Conservation (phyloP, 768 basidiomycete genomes). For the Agaricus subrufescens region DNA sequence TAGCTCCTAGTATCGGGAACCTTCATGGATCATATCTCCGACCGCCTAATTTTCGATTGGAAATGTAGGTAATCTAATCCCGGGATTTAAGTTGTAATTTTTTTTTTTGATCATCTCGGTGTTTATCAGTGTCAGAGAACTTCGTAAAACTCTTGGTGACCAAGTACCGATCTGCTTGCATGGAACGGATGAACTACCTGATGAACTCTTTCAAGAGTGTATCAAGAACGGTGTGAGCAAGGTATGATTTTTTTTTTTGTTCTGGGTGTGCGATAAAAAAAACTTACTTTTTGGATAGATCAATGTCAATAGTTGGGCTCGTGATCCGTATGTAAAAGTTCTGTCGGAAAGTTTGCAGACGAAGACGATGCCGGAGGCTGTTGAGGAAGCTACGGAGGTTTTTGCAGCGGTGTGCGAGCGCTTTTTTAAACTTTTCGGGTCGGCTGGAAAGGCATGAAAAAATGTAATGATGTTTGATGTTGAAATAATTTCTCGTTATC, state of each 20-base stretch:
- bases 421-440: constrained; percentile 36
- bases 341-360: constrained; percentile 27
- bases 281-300: constrained; percentile 20
- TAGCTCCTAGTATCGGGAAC: constrained; percentile 46
- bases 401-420: constrained; percentile 36
- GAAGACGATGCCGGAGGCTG: constrained; percentile 39
- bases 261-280: too few relatives aligned
- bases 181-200: constrained; percentile 41
- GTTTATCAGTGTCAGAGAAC: constrained; percentile 28
- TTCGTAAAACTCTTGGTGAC: constrained; percentile 29
- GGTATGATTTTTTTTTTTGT: constrained; percentile 14
- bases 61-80: constrained; percentile 28
- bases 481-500: not conserved
- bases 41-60: constrained; percentile 39
- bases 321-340: constrained; percentile 35
- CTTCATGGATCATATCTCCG: constrained; percentile 41
- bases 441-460: constrained; percentile 31
- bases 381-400: constrained; percentile 39
- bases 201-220: constrained; percentile 38
- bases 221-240: constrained; percentile 44
- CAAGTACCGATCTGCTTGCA: constrained; percentile 36
- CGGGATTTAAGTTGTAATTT: not conserved
- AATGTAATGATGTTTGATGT: too few relatives aligned
- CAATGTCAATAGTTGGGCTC: constrained; percentile 44
- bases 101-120: not conserved